A percentile compares a stretch with the other conserved stretches of the same genome.
phyloP scores from a whole-genome alignment of 2,329 filamentous ascomycete species.

The Hyphodiscus sp. region DNA sequence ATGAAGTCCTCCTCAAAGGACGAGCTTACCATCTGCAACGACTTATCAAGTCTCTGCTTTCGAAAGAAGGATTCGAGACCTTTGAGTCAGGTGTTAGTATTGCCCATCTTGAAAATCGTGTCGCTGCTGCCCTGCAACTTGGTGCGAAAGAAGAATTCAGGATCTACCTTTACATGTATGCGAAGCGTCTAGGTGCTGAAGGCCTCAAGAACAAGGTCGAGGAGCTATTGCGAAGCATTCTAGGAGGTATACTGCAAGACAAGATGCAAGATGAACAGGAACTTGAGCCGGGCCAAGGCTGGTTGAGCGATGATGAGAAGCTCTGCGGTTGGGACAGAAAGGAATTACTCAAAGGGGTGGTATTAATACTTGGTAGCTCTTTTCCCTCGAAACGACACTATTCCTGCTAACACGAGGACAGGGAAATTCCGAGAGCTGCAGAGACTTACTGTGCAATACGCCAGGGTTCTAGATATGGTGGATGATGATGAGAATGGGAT shows the following conservation, averaged over 20 bases:
- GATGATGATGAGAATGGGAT: constrained; percentile 25
- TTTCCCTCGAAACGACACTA: not conserved
- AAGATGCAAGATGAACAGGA: constrained; percentile 34
- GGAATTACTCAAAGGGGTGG: constrained; percentile 82
- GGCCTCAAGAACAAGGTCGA: constrained; percentile 84
- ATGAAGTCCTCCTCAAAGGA: constrained; percentile 84
- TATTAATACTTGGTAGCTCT: constrained; percentile 79
- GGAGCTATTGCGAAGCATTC: constrained; percentile 75
- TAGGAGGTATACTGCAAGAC: constrained; percentile 65
- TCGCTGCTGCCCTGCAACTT: constrained; percentile 80
- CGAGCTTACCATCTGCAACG: constrained; percentile 86
- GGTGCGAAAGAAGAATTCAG: constrained; percentile 88
- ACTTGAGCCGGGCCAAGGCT: constrained; percentile 45
- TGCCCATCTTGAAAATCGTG: constrained; percentile 88
- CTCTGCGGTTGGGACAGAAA: constrained; percentile 88
- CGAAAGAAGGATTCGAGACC: constrained; percentile 83
- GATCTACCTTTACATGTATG: constrained; percentile 96
- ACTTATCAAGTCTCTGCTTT: constrained; percentile 81
- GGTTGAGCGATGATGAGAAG: constrained; percentile 60
- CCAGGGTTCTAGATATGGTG: constrained; percentile 64
- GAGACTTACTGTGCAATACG: constrained; percentile 90
- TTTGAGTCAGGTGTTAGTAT: constrained; percentile 90
- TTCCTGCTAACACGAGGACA: constrained; percentile 32
- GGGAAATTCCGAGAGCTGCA: constrained; percentile 95
- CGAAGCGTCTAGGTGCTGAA: constrained; percentile 88